Conservation (phyloP, 1,284 basidiomycete genomes). For the Paramarasmius palmivorus region DNA sequence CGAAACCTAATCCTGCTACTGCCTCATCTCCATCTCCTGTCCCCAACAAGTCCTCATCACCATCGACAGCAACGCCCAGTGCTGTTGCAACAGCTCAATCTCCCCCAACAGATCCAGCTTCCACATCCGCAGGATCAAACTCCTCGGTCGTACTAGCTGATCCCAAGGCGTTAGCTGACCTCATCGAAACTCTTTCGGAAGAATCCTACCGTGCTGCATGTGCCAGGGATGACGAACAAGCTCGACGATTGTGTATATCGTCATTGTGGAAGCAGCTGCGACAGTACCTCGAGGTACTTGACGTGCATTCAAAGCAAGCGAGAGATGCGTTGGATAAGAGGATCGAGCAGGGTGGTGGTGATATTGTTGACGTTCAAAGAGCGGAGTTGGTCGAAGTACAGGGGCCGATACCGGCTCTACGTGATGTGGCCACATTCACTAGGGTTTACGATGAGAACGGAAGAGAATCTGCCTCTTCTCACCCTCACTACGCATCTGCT, state of each 20-base stretch:
- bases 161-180: constrained; percentile 4
- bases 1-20: neutral
- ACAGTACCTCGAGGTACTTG: constrained; percentile 45
- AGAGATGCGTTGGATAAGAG: constrained; percentile 49
- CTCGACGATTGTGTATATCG: constrained; percentile 45
- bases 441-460: no score
- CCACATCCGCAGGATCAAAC: no score
- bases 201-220: constrained; percentile 57
- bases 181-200: constrained; percentile 42
- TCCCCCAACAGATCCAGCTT: neutral
- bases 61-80: neutral
- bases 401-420: no score
- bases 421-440: no score
- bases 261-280: constrained; percentile 58
- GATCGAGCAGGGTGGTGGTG: constrained; percentile 24
- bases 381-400: no score
- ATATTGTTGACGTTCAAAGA: no score
- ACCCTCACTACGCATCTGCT: no score
- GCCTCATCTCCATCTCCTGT: neutral
- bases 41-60: neutral
- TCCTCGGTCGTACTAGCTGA: neutral
- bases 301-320: constrained; percentile 49
- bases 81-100: neutral
- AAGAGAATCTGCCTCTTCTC: no score
- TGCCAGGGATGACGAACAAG: constrained; percentile 58